Evolutionary conservation across 192 early-diverging fungal species (phyloP), one percentile per base, ranked within the genome.

Genomic region (Endogone sp.): DNA sequence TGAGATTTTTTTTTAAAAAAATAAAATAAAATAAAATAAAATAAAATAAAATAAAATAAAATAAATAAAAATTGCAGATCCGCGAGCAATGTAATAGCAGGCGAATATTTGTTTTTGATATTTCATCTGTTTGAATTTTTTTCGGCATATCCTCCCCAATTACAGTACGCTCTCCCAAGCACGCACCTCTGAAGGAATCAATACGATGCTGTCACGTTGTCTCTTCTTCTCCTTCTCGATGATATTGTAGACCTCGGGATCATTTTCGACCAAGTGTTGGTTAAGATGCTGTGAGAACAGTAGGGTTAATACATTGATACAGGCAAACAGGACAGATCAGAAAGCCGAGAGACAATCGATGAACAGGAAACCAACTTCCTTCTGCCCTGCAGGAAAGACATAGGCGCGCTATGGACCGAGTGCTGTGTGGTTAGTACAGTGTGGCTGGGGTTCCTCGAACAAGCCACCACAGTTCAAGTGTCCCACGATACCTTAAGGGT

Each of bases 201-300:
- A 84, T 62, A 93, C 94, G 69, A 98, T 93, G 28, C 89, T 89
- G 23, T 94, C 92, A 56, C 93, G 84, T 84, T 99, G 97, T 72
- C 97, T 87, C 68, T 85, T 88, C 86, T 97, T 99, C 79, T 99
- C 97, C 2, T 81, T 83, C 78, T 99, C 92, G 75, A 99, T 92
- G 75, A 99, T 98, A 74, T 94, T 83, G 72, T 84, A 91, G 81
- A 99, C 88, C 73, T 95, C 94, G 6, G 95, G 92, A 77, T 99
- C 97, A 26, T 76, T 85, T 59, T 89, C 80, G 24, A 83, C 78
- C 65, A 99, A 80, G 54, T 85, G 83, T 61, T 83, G 70, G 85
- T 96, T 97, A 63, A 98, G 85, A 59, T 83, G 78, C 85, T 87
- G 62, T n/a, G 28, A 32, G 44, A 49, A 62, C 56, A 67, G 60